Conservation (phyloP, 768 basidiomycete genomes). For the Obba rivulosa region DNA sequence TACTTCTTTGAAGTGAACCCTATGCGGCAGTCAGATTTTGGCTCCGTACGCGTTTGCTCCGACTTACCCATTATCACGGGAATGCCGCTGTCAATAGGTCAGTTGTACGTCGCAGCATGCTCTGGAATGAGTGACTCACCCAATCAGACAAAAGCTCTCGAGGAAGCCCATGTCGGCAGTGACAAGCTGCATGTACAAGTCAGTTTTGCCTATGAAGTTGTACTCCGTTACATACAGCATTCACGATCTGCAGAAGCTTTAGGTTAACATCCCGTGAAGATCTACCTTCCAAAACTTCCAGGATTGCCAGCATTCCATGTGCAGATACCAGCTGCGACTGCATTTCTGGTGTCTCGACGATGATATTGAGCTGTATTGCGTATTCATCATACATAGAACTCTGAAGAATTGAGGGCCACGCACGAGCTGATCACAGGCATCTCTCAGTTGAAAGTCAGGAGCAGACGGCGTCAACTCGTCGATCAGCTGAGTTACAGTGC, state of each 20-base stretch:
- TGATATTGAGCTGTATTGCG: constrained; percentile 57
- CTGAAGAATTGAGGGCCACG: constrained; percentile 19
- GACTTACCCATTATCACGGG: constrained; percentile 87
- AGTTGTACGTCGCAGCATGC: background rate
- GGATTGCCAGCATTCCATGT: constrained; percentile 91
- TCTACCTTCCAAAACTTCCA: constrained; percentile 88
- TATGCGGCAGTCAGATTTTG: constrained; percentile 19
- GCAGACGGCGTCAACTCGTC: constrained; percentile 81
- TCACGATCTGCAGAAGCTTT: constrained; percentile 84
- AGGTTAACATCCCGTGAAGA: constrained; percentile 82
- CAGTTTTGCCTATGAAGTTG: background rate
- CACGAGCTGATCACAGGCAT: constrained; percentile 86
- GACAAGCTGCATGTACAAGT: constrained; percentile 31
- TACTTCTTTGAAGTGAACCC: constrained; percentile 94
- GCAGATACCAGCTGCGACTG: constrained; percentile 82
- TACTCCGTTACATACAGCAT: constrained; percentile 50
- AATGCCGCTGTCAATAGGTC: constrained; percentile 58
- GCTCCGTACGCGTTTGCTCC: background rate
- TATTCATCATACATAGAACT: background rate
- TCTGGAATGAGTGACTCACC: constrained; percentile 38
- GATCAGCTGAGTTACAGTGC: constrained; percentile 75
- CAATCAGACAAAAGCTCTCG: constrained; percentile 93
- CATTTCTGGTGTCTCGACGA: constrained; percentile 81
- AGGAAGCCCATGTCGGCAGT: constrained; percentile 73
- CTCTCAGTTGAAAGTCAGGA: constrained; percentile 75